A percentile compares a stretch with the other conserved stretches of the same genome.
Evolutionary conservation across 2,329 filamentous ascomycete genomes (phyloP).

Genomic region (Botryotinia globosa): DNA sequence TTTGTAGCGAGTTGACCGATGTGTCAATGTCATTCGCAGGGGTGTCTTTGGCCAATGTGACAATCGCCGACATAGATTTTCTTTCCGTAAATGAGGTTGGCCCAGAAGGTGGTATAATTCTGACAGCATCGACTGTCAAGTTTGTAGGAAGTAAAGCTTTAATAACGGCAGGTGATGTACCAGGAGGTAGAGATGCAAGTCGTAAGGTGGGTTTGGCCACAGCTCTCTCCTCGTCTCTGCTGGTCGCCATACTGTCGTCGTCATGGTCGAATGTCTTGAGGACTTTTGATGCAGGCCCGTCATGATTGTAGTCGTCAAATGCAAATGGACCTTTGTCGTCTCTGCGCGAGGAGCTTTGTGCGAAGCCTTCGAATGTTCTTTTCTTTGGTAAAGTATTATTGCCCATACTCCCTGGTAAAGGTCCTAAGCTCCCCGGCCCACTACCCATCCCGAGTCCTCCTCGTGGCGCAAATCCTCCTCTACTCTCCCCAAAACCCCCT

Average conservation of each 20-base stretch:
- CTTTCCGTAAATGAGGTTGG: constrained; percentile 56
- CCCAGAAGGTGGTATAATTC: constrained; percentile 58
- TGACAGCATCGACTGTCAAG: constrained; percentile 69
- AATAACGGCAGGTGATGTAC: constrained; percentile 57
- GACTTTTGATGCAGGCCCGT: constrained; percentile 29
- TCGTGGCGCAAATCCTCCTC: constrained; percentile 36
- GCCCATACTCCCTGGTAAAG: constrained; percentile 47
- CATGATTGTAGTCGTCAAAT: constrained; percentile 37
- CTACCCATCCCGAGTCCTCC: constrained; percentile 39
- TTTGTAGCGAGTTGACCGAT: constrained; percentile 73
- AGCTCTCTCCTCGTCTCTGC: constrained; percentile 53
- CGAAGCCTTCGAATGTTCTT: constrained; percentile 50
- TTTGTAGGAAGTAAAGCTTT: constrained; percentile 58
- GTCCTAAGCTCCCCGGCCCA: constrained; percentile 61
- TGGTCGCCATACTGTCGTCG: constrained; percentile 39
- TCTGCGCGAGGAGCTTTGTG: constrained; percentile 37
- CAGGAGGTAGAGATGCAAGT: constrained; percentile 59
- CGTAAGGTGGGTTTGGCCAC: constrained; percentile 61
- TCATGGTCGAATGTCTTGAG: constrained; percentile 41
- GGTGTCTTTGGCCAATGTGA: constrained; percentile 76
- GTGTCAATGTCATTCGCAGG: constrained; percentile 80
- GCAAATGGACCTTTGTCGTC: constrained; percentile 37
- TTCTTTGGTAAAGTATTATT: constrained; percentile 44
- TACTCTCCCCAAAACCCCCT: constrained; percentile 25
- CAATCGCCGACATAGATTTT: constrained; percentile 73